Evolutionary conservation across 768 basidiomycete genomes (phyloP).

Genomic region (Leccinum boreale): DNA sequence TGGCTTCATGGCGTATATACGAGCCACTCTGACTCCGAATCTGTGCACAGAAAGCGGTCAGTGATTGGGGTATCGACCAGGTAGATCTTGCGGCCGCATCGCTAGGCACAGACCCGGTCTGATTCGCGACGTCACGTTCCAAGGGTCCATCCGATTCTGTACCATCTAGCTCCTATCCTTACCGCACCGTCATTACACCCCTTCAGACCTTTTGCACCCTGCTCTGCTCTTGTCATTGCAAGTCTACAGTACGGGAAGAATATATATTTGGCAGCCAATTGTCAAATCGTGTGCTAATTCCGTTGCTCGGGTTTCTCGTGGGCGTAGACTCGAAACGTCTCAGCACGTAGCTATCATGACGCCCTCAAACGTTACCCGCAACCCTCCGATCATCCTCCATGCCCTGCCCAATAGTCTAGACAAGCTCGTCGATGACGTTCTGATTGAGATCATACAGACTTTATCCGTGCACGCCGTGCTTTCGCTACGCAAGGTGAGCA

Average conservation of each 20-base stretch:
- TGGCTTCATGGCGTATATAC: neutral
- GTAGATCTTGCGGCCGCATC: neutral
- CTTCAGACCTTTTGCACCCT: neutral
- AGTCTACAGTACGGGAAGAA: neutral
- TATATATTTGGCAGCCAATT: neutral
- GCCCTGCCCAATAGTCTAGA: slow-evolving; percentile 15
- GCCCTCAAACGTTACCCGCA: neutral
- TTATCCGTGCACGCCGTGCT: slow-evolving; percentile 18
- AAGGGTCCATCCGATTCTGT: neutral
- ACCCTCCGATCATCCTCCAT: neutral
- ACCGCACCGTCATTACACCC: neutral
- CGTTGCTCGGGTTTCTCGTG: neutral
- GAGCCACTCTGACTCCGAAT: neutral
- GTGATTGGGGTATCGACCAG: neutral
- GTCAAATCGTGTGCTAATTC: neutral
- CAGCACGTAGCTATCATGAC: slow-evolving; percentile 1
- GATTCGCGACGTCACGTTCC: slow-evolving; percentile 1
- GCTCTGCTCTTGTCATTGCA: neutral
- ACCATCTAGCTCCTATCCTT: neutral
- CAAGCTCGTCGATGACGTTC: slow-evolving; percentile 27
- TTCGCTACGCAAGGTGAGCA: slow-evolving; percentile 23
- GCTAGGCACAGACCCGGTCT: neutral
- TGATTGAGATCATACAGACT: slow-evolving; percentile 17
- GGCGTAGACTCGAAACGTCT: neutral
- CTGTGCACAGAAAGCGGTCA: neutral